Conservation (phyloP, 2,329 filamentous ascomycete species). For the Colletotrichum agaves region DNA sequence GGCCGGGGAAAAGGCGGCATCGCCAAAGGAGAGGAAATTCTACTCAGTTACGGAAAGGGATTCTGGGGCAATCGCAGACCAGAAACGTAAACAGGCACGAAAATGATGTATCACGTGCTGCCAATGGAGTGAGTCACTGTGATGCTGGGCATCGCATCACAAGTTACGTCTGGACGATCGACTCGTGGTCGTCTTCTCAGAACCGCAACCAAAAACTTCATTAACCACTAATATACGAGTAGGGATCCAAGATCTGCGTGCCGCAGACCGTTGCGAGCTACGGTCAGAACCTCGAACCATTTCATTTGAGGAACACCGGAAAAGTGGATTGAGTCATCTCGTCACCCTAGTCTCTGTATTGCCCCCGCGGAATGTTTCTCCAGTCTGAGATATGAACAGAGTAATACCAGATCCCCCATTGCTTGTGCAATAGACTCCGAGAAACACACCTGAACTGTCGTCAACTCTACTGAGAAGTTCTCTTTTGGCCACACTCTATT, state of each 20-base stretch:
- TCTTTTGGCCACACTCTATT: conserved; percentile 27
- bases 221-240: too few species aligned
- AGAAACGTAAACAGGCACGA: background rate
- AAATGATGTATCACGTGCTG: too few species aligned
- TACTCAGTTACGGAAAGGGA: conserved; percentile 75
- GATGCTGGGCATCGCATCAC: too few species aligned
- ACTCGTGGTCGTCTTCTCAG: too few species aligned
- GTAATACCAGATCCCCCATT: conserved; percentile 58
- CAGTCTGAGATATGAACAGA: conserved; percentile 59
- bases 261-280: too few species aligned
- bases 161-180: too few species aligned
- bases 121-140: too few species aligned
- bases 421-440: conserved; percentile 64
- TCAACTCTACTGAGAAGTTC: background rate
- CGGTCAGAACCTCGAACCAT: too few species aligned
- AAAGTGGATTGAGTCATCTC: too few species aligned
- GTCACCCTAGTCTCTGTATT: conserved; percentile 45
- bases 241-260: too few species aligned
- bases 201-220: too few species aligned
- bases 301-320: background rate
- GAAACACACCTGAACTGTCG: conserved; percentile 52
- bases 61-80: conserved; percentile 54
- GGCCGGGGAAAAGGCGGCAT: conserved; percentile 53
- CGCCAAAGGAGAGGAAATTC: conserved; percentile 70
- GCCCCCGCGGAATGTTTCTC: conserved; percentile 54